Evolutionary conservation across 352 stramenopile species (phyloP), one percentile per base, ranked within the genome.

Genomic region (Pythium aristosporum): DNA sequence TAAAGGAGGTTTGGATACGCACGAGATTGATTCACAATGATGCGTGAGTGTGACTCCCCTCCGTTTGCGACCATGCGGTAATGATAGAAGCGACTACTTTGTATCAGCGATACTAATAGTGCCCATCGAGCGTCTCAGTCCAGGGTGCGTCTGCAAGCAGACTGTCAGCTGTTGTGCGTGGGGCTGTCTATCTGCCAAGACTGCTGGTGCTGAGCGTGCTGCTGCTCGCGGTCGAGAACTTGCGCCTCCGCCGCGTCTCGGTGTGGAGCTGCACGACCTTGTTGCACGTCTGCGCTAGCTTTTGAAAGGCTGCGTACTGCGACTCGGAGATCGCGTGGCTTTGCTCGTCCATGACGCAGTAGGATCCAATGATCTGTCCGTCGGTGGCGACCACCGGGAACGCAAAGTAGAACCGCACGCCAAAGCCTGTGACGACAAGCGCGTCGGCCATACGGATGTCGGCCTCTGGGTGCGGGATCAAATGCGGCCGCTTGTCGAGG

Each of bases 351-450:
- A 84, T 70, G 56, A 82, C 88, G 57, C 80, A 89, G 42, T 87
- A 63, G 11, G 73, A 80, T 6, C 80, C 82, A 50, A 91, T 79
- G 52, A 82, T 72, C 10, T 72, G 79, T 23, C 68, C 67, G 62
- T 79, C 63, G 0, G 64, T 52, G 3, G 68, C 68, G 9, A 85
- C 28, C 8, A 91, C 52, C 11, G 82, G 82, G 30, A 89, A 88
- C 5, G 76, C 82, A 61, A 77, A 89, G 75, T 91, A 89, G 63
- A 86, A 91, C 54, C 72, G 76, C 18, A 80, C 69, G 18, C 68
- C 65, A 49, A 78, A 73, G 18, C 57, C 53, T 25, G 79, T 63
- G n/a, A 66, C 59, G 20, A 49, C 15, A 18, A 57, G 28, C 23
- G 52, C 32, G 37, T 75, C 66, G 32, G 25, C 43, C 20, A 89